These are phyloP conservation scores for Xylariaceae sp. DNA, from an alignment of 2,329 filamentous ascomycete genomes.

Conservation along the genomic window DNA sequence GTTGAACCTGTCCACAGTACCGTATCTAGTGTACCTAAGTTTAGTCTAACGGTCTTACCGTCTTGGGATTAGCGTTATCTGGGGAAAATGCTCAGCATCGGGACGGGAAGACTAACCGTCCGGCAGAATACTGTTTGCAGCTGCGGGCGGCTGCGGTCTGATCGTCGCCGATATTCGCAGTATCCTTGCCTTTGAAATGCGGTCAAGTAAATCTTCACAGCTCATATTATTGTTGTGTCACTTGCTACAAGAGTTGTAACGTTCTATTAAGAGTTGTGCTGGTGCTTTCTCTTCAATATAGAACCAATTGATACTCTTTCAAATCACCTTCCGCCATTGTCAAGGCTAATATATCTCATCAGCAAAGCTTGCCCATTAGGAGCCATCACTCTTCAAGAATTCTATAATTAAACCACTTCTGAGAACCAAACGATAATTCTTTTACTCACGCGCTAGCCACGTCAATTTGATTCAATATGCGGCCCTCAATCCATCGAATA, in stretches of 20 bases:
- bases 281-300: not conserved
- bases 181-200: too few species aligned
- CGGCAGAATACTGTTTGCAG: not conserved
- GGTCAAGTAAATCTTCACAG: not conserved
- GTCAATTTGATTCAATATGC: conserved; percentile 33
- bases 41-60: conserved; percentile 6
- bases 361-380: not conserved
- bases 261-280: not conserved
- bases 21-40: too few species aligned
- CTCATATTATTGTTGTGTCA: too few species aligned
- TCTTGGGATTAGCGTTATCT: conserved; percentile 7
- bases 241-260: not conserved
- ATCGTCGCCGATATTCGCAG: conserved; percentile 22
- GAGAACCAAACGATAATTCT: not conserved
- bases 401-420: not conserved
- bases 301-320: not conserved
- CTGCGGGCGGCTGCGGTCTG: not conserved
- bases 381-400: not conserved
- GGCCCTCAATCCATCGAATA: conserved; percentile 32
- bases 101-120: not conserved
- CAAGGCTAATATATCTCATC: not conserved
- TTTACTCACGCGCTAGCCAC: not conserved
- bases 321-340: not conserved
- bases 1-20: too few species aligned
- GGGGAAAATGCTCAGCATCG: conserved; percentile 17